Evolutionary conservation across 1,284 basidiomycete genomes (phyloP), one percentile per base, ranked within the genome.

Genomic region (Entoloma clypeatum): DNA sequence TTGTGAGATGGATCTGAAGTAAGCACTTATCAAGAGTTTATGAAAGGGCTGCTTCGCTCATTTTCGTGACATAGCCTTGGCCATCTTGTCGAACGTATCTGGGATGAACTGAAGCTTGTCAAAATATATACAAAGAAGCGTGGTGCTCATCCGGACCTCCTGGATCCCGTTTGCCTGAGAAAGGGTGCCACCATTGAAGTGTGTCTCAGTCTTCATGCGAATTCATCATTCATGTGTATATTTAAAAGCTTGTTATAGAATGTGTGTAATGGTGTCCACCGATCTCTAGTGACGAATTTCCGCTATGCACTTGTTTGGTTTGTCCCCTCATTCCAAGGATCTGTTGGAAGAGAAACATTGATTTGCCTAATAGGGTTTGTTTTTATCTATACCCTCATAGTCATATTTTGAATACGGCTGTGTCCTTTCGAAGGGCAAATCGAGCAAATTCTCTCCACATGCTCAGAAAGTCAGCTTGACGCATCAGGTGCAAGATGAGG

Each of bases 111-210:
- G 13, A 72, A 75, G 26, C 76, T 94, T 13, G 92, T 94, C 38
- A 93, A 92, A 63, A 81, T 97, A 41, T 98, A 97, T 65, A 97
- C 94, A 2, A 98, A 97, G 68, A 94, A 94, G 63, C 78, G 95
- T 34, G 95, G 94, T n/a, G 88, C 75, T 23, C 87, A 88, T 52
- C 92, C 95, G 2, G 95, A 98, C 60, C 66, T 98, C 13, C 67
- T 73, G 1, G 95, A 98, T 64, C 95, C 95, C n/a, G 82, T 98
- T 36, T 94, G 93, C 59, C 67, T 97, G 51, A 76, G 94, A 40
- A 87, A 81, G 56, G 95, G 94, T 1, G 92, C 94, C 2, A 94
- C 91, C 0, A 87, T 98, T 45, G 95, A 97, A 73, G 89, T 87
- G 44, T 13, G 28, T 42, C 14, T 22, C 31, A 25, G 25, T 5